Evolutionary conservation across 1,139 yeast species (phyloP), one percentile per base, ranked within the genome.

Genomic region (Kodamaea alishanica): DNA sequence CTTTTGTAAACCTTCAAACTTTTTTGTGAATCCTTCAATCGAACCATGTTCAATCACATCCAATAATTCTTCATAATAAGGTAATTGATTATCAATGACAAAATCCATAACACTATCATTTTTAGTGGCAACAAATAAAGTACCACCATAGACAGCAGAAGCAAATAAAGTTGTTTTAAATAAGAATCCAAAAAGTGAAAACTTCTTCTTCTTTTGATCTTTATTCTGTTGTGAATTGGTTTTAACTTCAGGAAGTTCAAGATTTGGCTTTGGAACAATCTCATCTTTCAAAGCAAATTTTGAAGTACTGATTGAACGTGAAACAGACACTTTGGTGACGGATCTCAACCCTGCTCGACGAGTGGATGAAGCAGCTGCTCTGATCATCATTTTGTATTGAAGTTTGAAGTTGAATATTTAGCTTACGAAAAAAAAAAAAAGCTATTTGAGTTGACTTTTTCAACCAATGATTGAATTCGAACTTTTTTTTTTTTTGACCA

Each of bases 31-130:
- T 39, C 67, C 75, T 7, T 67, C 70, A 12, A 56, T 26, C 2
- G 67, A 56, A 5, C 70, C 70, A 31, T 63, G 61, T 49, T 71
- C 77, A 35, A 67, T 62, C 27, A 67, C 34, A 37, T 69, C 70
- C 46, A 70, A 54, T 35, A 70, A 51, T 47, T 67, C 71, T 44
- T 71, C 76, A 42, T 67, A 59, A 52, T 63, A 68, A n/a, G 76
- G 76, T 41, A 69, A 63, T 43, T 70, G 68, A 37, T 69, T 50
- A 46, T 71, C 76, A 40, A 69, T 63, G 32, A 71, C 73, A 46
- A 68, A 70, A 50, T 71, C 75, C 69, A 70, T 60, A 11, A 70
- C 74, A 35, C 57, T 57, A 39, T 70, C 75, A 48, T 65, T 70
- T 51, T 70, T 71, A 41, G 75, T 70, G 42, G 77, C 75, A 28